Percentiles rank a stretch among this genome's conserved stretches.
phyloP scores from a whole-genome alignment of 2,329 filamentous ascomycete genomes.

The Metarhizium rileyi region DNA sequence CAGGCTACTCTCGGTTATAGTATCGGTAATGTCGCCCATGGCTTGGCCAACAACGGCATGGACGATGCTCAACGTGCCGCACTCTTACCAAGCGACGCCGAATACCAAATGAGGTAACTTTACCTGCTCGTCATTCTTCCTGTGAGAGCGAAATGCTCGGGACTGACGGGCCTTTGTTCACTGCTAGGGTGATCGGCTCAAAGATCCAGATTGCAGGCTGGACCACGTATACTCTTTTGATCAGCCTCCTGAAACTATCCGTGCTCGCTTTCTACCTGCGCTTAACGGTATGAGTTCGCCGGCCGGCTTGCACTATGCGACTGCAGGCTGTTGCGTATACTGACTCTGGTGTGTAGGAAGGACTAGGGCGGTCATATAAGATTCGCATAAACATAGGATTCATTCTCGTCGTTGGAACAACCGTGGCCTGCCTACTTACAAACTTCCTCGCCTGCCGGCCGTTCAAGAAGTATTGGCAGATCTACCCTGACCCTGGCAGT shows the following conservation, averaged over 20 bases:
- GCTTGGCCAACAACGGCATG: slow-evolving; percentile 45
- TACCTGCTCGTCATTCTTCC: too few relatives aligned
- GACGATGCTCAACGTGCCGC: slow-evolving; percentile 33
- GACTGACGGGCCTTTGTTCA: slow-evolving; percentile 21
- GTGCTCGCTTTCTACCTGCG: slow-evolving; percentile 43
- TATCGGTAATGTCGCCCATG: slow-evolving; percentile 32
- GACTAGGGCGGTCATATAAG: neutral
- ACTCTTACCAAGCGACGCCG: slow-evolving; percentile 29
- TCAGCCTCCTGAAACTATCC: slow-evolving; percentile 43
- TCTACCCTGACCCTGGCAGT: slow-evolving; percentile 47
- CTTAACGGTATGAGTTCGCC: slow-evolving; percentile 26
- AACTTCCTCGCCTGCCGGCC: slow-evolving; percentile 42
- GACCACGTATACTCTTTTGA: slow-evolving; percentile 37
- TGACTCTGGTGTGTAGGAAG: neutral
- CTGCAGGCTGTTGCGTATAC: neutral
- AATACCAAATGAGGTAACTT: slow-evolving; percentile 25
- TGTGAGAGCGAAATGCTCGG: neutral
- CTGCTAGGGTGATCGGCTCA: slow-evolving; percentile 36
- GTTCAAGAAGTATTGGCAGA: slow-evolving; percentile 45
- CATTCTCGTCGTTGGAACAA: slow-evolving; percentile 35
- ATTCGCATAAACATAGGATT: slow-evolving; percentile 36
- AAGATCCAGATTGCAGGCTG: slow-evolving; percentile 45
- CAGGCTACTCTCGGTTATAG: slow-evolving; percentile 39
- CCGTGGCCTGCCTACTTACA: slow-evolving; percentile 36
- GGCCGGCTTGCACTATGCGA: neutral